Percentiles rank a stretch among this genome's conserved stretches.
Evolutionary conservation across 2,329 filamentous ascomycete species (phyloP).

Genomic region (Fusarium irregulare): DNA sequence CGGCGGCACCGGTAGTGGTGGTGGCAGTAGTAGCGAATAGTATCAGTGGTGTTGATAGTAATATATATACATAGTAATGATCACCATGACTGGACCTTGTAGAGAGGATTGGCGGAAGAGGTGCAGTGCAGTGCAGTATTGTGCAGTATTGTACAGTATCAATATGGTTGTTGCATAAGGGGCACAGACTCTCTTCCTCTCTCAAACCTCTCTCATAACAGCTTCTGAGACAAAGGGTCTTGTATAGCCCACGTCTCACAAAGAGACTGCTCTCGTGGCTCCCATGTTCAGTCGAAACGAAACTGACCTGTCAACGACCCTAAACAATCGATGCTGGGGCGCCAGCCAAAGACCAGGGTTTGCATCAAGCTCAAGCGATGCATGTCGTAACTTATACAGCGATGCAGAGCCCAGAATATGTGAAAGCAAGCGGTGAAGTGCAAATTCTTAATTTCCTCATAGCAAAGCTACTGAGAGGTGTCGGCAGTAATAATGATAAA

Average conservation of each 20-base stretch:
- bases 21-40: conserved; percentile 2
- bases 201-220: conserved; percentile 1
- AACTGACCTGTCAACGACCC: conserved; percentile 38
- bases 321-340: conserved; percentile 38
- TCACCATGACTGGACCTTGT: conserved; percentile 12
- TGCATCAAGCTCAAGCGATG: conserved; percentile 27
- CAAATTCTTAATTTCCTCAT: conserved; percentile 20
- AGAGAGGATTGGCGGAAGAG: conserved; percentile 37
- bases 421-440: conserved; percentile 42
- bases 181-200: conserved; percentile 8
- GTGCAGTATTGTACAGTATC: background rate
- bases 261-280: conserved; percentile 44
- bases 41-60: conserved; percentile 18
- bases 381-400: background rate
- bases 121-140: background rate
- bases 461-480: conserved; percentile 4
- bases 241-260: conserved; percentile 29
- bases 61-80: conserved; percentile 6
- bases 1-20: conserved; percentile 29
- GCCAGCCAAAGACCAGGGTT: conserved; percentile 32
- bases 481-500: background rate
- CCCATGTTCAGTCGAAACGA: conserved; percentile 41
- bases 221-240: conserved; percentile 26
- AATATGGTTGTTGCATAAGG: conserved; percentile 19
- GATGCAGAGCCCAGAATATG: conserved; percentile 35